A percentile compares a stretch with the other conserved stretches of the same genome.
These are phyloP conservation scores for Scutellaria minor DNA, from an alignment of 257 asterid species.

Conservation along the genomic window DNA sequence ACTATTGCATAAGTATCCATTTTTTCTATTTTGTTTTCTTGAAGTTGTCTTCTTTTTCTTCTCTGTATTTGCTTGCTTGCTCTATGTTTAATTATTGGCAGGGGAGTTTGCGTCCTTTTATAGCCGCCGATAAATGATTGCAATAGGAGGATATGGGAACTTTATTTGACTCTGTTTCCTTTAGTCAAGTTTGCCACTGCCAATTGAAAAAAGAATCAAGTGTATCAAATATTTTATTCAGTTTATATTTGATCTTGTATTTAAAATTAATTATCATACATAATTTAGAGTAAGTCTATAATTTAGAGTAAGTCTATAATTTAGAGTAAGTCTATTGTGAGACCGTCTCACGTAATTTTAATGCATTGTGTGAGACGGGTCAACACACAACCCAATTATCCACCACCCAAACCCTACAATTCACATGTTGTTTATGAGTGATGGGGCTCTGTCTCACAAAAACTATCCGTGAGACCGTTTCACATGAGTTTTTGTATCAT, in stretches of 20 bases:
- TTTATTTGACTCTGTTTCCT: neutral
- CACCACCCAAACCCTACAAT: too few species aligned
- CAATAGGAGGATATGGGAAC: neutral
- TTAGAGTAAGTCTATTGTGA: too few species aligned
- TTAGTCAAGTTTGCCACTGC: neutral
- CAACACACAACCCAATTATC: too few species aligned
- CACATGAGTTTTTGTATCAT: too few species aligned
- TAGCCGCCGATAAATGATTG: neutral
- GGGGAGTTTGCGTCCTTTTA: neutral
- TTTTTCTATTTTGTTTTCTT: neutral
- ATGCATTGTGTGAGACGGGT: too few species aligned
- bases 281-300: too few species aligned
- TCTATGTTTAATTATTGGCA: neutral
- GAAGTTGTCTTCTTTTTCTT: neutral
- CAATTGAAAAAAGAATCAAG: neutral
- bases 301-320: too few species aligned
- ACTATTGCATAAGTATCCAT: neutral
- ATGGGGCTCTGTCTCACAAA: too few species aligned
- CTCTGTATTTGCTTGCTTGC: neutral
- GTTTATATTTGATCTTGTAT: conserved; percentile 13
- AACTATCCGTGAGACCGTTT: too few species aligned
- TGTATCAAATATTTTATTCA: conserved; percentile 22
- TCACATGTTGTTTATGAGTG: too few species aligned
- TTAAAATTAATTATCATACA: too few species aligned
- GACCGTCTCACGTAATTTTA: too few species aligned